These are phyloP conservation scores for Zymoseptoria brevis DNA, from an alignment of 2,329 filamentous ascomycete genomes.

Conservation along the genomic window DNA sequence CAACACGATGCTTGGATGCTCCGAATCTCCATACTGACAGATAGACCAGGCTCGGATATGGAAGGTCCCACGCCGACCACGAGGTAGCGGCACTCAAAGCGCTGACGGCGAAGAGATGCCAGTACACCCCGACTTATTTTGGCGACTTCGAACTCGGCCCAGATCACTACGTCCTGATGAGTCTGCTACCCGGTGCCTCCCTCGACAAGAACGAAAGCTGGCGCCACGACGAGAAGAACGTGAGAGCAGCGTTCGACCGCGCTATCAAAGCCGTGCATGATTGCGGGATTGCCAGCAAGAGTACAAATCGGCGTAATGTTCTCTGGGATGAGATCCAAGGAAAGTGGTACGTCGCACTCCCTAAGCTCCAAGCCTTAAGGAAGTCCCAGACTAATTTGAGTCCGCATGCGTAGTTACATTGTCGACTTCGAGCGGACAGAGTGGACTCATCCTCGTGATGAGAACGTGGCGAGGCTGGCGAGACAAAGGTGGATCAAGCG, in stretches of 20 bases:
- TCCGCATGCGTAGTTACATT: slow-evolving; percentile 2
- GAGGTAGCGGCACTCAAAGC: slow-evolving; percentile 2
- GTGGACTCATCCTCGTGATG: neutral
- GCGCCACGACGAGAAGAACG: neutral
- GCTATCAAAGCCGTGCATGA: slow-evolving; percentile 1
- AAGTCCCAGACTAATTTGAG: neutral
- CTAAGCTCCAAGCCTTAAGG: neutral
- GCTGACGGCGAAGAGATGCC: neutral
- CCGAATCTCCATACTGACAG: neutral
- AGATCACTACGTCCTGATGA: slow-evolving; percentile 3
- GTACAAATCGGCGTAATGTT: slow-evolving; percentile 1
- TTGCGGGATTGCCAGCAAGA: slow-evolving; percentile 7
- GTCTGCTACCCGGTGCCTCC: neutral
- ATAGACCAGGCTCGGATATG: neutral
- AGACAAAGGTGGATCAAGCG: neutral
- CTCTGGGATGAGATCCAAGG: slow-evolving; percentile 3
- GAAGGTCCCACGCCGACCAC: neutral
- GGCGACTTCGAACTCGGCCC: neutral
- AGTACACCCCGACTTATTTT: neutral
- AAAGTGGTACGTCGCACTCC: slow-evolving; percentile 3
- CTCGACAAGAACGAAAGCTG: neutral
- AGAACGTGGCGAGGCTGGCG: neutral
- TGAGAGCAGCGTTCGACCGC: neutral
- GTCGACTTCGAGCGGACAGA: slow-evolving; percentile 8
- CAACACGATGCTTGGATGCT: neutral